Percentiles rank a stretch among this genome's conserved stretches.
Evolutionary conservation across 176 grass and related monocot species (phyloP).

Genomic region (Oryza australiensis): DNA sequence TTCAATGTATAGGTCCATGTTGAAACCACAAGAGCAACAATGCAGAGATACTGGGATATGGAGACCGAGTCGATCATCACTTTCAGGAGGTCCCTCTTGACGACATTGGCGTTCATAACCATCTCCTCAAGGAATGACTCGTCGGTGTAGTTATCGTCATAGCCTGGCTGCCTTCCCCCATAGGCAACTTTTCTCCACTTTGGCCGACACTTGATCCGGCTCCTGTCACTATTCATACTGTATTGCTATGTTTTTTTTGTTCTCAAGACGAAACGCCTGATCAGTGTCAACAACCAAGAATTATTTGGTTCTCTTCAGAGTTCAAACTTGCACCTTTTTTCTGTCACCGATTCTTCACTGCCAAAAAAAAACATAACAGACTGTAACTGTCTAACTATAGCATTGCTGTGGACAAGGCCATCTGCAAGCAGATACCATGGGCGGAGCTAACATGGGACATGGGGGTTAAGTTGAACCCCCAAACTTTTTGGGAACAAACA

Average conservation of each 20-base stretch:
- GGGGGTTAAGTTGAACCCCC: too few relatives aligned
- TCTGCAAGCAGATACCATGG: too few relatives aligned
- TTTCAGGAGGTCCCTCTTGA: conserved; percentile 80
- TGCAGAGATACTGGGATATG: conserved; percentile 87
- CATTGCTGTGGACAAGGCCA: background rate
- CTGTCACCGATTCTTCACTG: background rate
- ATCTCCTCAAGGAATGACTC: conserved; percentile 90
- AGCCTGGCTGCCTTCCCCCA: conserved; percentile 79
- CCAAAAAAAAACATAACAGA: background rate
- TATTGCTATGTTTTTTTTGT: conserved; percentile 12
- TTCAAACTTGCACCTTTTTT: conserved; percentile 8
- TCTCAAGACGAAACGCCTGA: background rate
- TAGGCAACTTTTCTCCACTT: conserved; percentile 94
- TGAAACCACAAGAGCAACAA: conserved; percentile 81
- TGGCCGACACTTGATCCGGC: conserved; percentile 32
- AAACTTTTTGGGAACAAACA: too few relatives aligned
- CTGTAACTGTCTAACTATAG: background rate
- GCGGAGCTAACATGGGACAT: too few relatives aligned
- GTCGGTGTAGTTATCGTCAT: conserved; percentile 76
- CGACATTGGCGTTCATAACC: conserved; percentile 97
- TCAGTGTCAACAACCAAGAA: background rate
- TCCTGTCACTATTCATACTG: conserved; percentile 45
- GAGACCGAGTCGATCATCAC: conserved; percentile 76
- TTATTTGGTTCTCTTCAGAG: background rate
- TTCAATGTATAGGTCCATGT: conserved; percentile 75